Evolutionary conservation across 306 rosid genomes (phyloP), one percentile per base, ranked within the genome.

Genomic region (Cicer judaicum): DNA sequence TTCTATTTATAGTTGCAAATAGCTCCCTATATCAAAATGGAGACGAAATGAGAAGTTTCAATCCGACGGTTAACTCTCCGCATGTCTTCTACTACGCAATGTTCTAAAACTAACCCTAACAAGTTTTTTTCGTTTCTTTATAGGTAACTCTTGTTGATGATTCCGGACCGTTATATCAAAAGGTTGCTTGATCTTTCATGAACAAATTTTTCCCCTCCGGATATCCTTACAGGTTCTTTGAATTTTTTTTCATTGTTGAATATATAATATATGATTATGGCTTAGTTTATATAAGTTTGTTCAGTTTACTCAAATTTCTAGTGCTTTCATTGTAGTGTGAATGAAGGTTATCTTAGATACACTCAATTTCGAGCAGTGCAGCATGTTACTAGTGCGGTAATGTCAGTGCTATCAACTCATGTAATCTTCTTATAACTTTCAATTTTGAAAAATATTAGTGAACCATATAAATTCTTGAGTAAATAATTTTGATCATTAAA

Each of bases 361-460:
- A 92, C 99, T 0, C 95, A 94, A 71, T 94, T 94, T 78, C 91
- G 99, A 46, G 97, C 99, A 0, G 73, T 94, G 73, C 99, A 94
- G 72, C 96, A 94, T 77, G 74, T 87, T 59, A 79, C 89, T 14
- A 94, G 99, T 72, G 99, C 97, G 3, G 80, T 92, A 15, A 81
- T 94, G 43, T 94, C 97, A 3, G 97, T 94, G 62, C 86, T 94
- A 48, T 92, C 99, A 64, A 92, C 97, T 78, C 97, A 92, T 97
- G 99, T 92, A 78, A 64, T 73, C 72, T 80, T 61, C 83, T 60
- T 24, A 57, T 77, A 8, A 74, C 76, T 40, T 67, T 36, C 5
- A 60, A 7, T 2, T 2, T 3, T 60, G 6, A 24, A 59, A 50
- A 63, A 15, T 59, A 5, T 60, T n/a, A 48, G 39, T 12, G 48